A percentile compares a stretch with the other conserved stretches of the same genome.
phyloP scores from a whole-genome alignment of 2,329 filamentous ascomycete species.

The Teratosphaeria epicoccoides region DNA sequence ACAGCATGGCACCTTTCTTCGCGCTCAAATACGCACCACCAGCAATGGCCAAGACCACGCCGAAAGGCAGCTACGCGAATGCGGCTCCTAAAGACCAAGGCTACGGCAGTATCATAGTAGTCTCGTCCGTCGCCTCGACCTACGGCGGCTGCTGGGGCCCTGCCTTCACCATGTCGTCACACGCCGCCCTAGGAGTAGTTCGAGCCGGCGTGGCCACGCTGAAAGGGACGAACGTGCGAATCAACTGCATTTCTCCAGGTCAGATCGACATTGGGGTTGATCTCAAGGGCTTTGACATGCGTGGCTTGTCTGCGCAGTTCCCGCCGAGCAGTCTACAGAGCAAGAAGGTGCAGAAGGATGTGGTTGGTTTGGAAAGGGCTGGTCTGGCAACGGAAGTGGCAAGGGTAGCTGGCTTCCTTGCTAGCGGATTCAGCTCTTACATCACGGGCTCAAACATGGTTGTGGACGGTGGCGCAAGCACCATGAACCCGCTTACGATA shows the following conservation, averaged over 20 bases:
- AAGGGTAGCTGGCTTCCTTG: conserved; percentile 51
- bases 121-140: conserved; percentile 44
- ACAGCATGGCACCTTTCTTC: conserved; percentile 53
- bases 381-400: conserved; percentile 50
- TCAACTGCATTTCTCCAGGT: conserved; percentile 44
- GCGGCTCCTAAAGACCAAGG: conserved; percentile 48
- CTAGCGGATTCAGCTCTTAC: conserved; percentile 52
- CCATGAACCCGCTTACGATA: conserved; percentile 26
- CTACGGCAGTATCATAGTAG: conserved; percentile 55
- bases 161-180: conserved; percentile 49
- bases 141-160: conserved; percentile 51
- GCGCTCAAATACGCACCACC: conserved; percentile 54
- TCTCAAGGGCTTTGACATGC: conserved; percentile 41
- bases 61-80: conserved; percentile 47
- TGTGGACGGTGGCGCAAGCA: conserved; percentile 48
- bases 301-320: conserved; percentile 43
- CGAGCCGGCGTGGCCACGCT: conserved; percentile 46
- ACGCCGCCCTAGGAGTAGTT: conserved; percentile 52
- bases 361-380: conserved; percentile 48
- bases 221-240: conserved; percentile 48
- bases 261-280: conserved; percentile 39
- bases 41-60: conserved; percentile 51
- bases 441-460: conserved; percentile 52
- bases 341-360: conserved; percentile 39
- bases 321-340: conserved; percentile 45